Evolutionary conservation across 768 basidiomycete genomes (phyloP).

Genomic region (Kwoniella newhampshirensis): DNA sequence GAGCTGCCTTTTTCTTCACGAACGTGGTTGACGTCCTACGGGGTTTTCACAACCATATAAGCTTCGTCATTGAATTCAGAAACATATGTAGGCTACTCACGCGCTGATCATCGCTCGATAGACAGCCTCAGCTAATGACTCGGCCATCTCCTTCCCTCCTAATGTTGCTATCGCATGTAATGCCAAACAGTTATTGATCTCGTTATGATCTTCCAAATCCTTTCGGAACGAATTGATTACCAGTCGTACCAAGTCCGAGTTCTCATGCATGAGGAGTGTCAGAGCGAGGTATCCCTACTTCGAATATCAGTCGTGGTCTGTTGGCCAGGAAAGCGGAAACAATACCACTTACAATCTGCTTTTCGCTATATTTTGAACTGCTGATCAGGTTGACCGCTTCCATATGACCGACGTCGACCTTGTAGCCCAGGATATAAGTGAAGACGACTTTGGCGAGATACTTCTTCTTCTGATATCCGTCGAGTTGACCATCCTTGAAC

Average conservation of each 20-base stretch:
- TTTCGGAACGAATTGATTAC: conserved; percentile 99
- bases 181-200: conserved; percentile 92
- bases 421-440: conserved; percentile 98
- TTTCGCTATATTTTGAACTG: conserved; percentile 92
- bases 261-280: conserved; percentile 96
- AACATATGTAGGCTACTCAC: conserved; percentile 57
- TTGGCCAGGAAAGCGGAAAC: not conserved
- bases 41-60: not conserved
- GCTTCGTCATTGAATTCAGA: not conserved
- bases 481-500: conserved; percentile 70
- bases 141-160: conserved; percentile 97
- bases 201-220: conserved; percentile 89
- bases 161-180: conserved; percentile 98
- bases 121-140: conserved; percentile 87
- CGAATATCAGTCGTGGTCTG: not conserved
- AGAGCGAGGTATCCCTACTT: conserved; percentile 94
- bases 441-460: conserved; percentile 99
- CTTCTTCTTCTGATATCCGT: conserved; percentile 58
- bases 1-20: conserved; percentile 97
- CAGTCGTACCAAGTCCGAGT: conserved; percentile 91
- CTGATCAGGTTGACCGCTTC: conserved; percentile 98
- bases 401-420: conserved; percentile 98
- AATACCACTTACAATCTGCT: conserved; percentile 78
- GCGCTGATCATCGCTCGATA: conserved; percentile 92
- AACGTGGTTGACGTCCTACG: conserved; percentile 86